Evolutionary conservation across 192 early-diverging fungal species (phyloP), one percentile per base, ranked within the genome.

Genomic region (Funneliformis geosporum): DNA sequence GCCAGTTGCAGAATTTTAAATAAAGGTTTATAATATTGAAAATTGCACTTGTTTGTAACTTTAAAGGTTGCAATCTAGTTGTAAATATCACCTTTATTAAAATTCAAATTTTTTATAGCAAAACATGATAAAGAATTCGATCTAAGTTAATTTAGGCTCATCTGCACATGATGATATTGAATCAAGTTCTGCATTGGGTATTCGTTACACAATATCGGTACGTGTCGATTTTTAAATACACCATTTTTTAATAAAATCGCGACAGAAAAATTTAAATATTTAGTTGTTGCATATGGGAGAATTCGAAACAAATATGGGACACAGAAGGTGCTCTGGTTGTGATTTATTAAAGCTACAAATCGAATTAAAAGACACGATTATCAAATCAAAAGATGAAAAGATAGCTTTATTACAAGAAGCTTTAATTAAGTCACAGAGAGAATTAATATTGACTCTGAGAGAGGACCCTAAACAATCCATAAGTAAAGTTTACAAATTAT

Each of bases 341-440:
- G 66, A 68, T 27, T 27, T 68, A 28, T 40, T 68, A 40, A 68
- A 40, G 21, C 5, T 68, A 39, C 66, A 68, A 68, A 28, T 68
- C 18, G 39, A 27, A 18, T 9, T 68, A 28, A 68, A 68, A 14
- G 66, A 68, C 28, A 27, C 27, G 27, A 14, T 39, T 18, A 39
- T 68, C 16, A 68, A n/a, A 9, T 28, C 66, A 2, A 68, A 68
- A 68, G 66, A 68, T 21, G 66, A 68, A 10, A 68, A 68, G 33
- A 68, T 68, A 68, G 27, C 28, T 18, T 27, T 28, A 27, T 33
- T 68, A 68, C 66, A 68, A 68, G 66, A 68, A 27, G 50, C 50
- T 55, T 55, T 55, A 40, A 68, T 68, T 16, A 28, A 68, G 66
- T 39, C 25, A 14, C 66, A 68, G 11, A 68, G 11, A 25, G 66